phyloP scores from a whole-genome alignment of 2,329 filamentous ascomycete genomes.

The Monilinia fructigena region DNA sequence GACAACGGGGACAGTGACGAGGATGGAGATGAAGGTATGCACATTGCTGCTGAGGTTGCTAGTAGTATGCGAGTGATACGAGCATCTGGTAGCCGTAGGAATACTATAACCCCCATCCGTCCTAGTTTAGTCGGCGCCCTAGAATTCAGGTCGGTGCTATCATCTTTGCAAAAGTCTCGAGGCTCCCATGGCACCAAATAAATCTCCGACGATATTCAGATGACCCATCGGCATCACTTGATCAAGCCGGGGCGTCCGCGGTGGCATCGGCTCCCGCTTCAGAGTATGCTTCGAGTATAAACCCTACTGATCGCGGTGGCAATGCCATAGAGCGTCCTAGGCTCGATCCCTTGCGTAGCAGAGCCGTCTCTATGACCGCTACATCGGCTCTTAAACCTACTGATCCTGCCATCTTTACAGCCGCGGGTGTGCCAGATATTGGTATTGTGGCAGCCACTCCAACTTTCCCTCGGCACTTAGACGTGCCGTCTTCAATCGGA shows the following conservation, averaged over 20 bases:
- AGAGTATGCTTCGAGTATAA: constrained; percentile 42
- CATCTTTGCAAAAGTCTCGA: constrained; percentile 79
- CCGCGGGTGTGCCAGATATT: constrained; percentile 37
- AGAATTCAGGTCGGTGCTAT: constrained; percentile 87
- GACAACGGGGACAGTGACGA: constrained; percentile 46
- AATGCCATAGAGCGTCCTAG: constrained; percentile 21
- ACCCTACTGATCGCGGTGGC: constrained; percentile 40
- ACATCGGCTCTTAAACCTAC: constrained; percentile 24
- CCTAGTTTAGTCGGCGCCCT: constrained; percentile 91
- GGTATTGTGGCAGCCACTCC: constrained; percentile 44
- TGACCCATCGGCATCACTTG: constrained; percentile 42
- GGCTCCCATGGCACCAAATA: constrained; percentile 71
- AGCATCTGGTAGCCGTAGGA: constrained; percentile 62
- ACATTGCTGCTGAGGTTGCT: constrained; percentile 77
- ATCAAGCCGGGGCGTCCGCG: constrained; percentile 45
- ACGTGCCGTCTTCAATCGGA: constrained; percentile 32
- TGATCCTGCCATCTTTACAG: constrained; percentile 33
- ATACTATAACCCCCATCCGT: constrained; percentile 80
- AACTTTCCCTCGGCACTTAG: constrained; percentile 40
- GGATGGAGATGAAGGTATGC: constrained; percentile 57
- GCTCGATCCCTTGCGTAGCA: constrained; percentile 28
- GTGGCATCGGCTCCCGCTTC: constrained; percentile 44
- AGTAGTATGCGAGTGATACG: constrained; percentile 90
- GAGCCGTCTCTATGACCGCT: constrained; percentile 40
- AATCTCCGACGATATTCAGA: constrained; percentile 69